These are phyloP conservation scores for Cucurbita maxima DNA, from an alignment of 306 rosid species.

Conservation along the genomic window DNA sequence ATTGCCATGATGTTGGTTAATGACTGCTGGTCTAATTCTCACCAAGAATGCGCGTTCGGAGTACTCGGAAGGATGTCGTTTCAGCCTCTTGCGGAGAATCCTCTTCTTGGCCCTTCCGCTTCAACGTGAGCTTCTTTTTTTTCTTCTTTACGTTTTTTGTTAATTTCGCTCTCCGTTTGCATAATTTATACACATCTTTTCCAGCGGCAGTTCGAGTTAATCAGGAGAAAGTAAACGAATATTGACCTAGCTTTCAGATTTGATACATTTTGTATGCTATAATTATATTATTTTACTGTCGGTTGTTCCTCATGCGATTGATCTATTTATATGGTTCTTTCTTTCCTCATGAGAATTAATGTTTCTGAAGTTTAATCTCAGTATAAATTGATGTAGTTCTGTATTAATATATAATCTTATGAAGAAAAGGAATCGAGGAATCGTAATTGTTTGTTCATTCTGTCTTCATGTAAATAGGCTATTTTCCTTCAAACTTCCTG, in stretches of 20 bases:
- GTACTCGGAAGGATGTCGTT: constrained; percentile 64
- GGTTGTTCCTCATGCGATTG: background rate
- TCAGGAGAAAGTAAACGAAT: background rate
- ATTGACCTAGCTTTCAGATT: background rate
- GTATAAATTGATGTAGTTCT: background rate
- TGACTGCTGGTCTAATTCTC: constrained; percentile 67
- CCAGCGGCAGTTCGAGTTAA: background rate
- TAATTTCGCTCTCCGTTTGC: background rate
- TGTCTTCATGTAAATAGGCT: background rate
- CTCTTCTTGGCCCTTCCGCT: constrained; percentile 82
- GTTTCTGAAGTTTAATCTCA: background rate
- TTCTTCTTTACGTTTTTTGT: background rate
- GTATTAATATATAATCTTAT: background rate
- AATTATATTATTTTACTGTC: background rate
- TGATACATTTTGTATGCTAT: background rate
- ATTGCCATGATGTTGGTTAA: constrained; percentile 57
- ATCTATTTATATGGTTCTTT: background rate
- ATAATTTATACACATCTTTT: background rate
- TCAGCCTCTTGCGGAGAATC: constrained; percentile 75
- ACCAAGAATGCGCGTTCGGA: constrained; percentile 43
- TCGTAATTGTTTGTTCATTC: background rate
- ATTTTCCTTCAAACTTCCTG: background rate
- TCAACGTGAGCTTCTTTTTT: constrained; percentile 44
- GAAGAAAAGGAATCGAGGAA: background rate
- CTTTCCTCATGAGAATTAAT: background rate